phyloP scores from a whole-genome alignment of 208 protist genomes.

The Leishmania tropica region DNA sequence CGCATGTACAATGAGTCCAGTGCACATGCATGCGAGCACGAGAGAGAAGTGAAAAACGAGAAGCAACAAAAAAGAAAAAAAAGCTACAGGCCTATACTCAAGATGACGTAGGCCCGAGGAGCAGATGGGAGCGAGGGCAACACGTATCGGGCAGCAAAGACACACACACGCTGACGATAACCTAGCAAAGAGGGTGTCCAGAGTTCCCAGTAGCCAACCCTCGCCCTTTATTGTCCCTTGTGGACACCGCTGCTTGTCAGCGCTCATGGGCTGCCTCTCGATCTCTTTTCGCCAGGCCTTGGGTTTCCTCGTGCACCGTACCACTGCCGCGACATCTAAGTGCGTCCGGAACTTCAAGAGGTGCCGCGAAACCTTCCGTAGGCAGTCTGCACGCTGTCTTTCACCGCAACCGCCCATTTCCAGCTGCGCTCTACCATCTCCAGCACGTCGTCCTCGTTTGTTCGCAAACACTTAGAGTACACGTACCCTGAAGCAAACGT shows the following conservation, averaged over 20 bases:
- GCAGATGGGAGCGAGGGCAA: too few relatives aligned
- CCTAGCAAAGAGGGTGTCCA: neutral
- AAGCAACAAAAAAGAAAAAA: too few relatives aligned
- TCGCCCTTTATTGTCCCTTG: neutral
- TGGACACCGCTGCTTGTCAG: too few relatives aligned
- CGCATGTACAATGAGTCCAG: too few relatives aligned
- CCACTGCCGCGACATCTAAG: too few relatives aligned
- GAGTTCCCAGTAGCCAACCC: neutral
- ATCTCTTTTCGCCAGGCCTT: neutral
- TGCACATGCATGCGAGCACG: too few relatives aligned
- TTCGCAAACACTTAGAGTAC: conserved; percentile 24
- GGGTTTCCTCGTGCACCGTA: neutral
- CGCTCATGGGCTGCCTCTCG: too few relatives aligned
- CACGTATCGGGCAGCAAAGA: neutral
- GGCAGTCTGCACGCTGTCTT: neutral
- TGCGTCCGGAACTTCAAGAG: neutral
- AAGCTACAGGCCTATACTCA: too few relatives aligned
- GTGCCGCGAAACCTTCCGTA: neutral
- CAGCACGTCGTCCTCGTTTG: conserved; percentile 26
- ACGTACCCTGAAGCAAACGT: conserved; percentile 21
- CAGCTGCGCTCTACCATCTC: conserved; percentile 15
- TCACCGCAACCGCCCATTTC: neutral
- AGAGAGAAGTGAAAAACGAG: too few relatives aligned
- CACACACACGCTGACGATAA: neutral
- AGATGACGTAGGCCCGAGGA: too few relatives aligned